Conservation (phyloP, 768 basidiomycete genomes). For the Lentinula boryana region DNA sequence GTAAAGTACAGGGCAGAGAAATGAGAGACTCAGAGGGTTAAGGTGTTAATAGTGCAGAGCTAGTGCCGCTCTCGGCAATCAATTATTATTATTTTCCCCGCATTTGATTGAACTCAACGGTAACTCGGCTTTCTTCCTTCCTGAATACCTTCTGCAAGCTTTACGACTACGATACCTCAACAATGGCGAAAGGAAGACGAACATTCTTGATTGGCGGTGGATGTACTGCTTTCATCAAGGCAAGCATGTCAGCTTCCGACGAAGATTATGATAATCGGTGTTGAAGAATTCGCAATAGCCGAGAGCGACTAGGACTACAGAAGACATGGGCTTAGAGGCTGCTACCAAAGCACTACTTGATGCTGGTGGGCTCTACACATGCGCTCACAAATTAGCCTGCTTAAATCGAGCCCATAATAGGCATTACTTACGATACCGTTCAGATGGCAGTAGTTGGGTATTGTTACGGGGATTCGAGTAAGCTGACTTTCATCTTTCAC, state of each 20-base stretch:
- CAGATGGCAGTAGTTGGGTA: slow-evolving; percentile 74
- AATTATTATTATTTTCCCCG: not conserved
- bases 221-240: slow-evolving; percentile 49
- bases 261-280: not conserved
- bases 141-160: not conserved
- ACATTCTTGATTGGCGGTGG: slow-evolving; percentile 45
- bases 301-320: slow-evolving; percentile 56
- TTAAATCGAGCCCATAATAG: slow-evolving; percentile 25
- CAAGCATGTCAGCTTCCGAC: slow-evolving; percentile 8
- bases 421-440: slow-evolving; percentile 76
- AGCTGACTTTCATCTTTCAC: not conserved
- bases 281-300: slow-evolving; percentile 36
- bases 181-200: slow-evolving; percentile 7
- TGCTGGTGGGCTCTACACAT: slow-evolving; percentile 42
- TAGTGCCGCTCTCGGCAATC: not conserved
- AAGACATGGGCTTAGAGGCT: slow-evolving; percentile 86
- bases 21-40: too few relatives aligned
- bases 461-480: slow-evolving; percentile 70
- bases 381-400: not conserved
- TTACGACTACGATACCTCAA: not conserved
- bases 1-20: too few relatives aligned
- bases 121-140: not conserved
- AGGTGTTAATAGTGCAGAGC: not conserved
- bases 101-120: not conserved
- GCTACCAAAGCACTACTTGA: slow-evolving; percentile 84